A percentile compares a stretch with the other conserved stretches of the same genome.
Conservation (phyloP, 108 stramenopile species). For the Mayamaea pseudoterrestris region DNA sequence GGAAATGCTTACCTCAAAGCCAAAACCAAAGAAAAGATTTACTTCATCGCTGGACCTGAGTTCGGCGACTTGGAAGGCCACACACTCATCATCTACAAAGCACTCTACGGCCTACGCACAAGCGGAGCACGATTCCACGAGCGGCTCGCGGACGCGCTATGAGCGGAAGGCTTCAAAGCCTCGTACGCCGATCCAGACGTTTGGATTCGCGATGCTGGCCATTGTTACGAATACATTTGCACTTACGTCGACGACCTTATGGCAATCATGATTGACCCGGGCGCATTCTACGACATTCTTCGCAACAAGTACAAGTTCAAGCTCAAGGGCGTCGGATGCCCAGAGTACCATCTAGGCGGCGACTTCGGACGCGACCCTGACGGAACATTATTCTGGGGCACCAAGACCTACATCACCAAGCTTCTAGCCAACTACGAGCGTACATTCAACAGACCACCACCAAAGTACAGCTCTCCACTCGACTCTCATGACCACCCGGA, state of each 20-base stretch:
- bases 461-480: slow-evolving; percentile 6
- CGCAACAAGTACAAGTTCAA: slow-evolving; percentile 9
- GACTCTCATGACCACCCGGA: slow-evolving; percentile 18
- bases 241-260: slow-evolving; percentile 23
- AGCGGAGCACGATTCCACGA: slow-evolving; percentile 7
- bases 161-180: slow-evolving; percentile 15
- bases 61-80: slow-evolving; percentile 22
- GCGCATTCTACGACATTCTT: slow-evolving; percentile 1
- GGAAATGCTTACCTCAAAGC: slow-evolving; percentile 18
- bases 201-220: slow-evolving; percentile 13
- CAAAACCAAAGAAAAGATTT: slow-evolving; percentile 18
- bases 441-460: too few species aligned
- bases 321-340: slow-evolving; percentile 11
- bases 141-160: slow-evolving; percentile 4
- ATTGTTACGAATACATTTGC: slow-evolving; percentile 23
- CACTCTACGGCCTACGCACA: slow-evolving; percentile 22
- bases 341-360: too few species aligned
- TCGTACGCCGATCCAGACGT: slow-evolving; percentile 23
- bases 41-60: slow-evolving; percentile 28
- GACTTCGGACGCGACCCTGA: too few species aligned
- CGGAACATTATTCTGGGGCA: too few species aligned
- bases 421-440: too few species aligned
- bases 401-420: too few species aligned
- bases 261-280: slow-evolving; percentile 5
- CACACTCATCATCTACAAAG: slow-evolving; percentile 12